Percentiles rank a stretch among this genome's conserved stretches.
phyloP scores from a whole-genome alignment of 2,329 filamentous ascomycete genomes.

The Botryotinia convoluta region DNA sequence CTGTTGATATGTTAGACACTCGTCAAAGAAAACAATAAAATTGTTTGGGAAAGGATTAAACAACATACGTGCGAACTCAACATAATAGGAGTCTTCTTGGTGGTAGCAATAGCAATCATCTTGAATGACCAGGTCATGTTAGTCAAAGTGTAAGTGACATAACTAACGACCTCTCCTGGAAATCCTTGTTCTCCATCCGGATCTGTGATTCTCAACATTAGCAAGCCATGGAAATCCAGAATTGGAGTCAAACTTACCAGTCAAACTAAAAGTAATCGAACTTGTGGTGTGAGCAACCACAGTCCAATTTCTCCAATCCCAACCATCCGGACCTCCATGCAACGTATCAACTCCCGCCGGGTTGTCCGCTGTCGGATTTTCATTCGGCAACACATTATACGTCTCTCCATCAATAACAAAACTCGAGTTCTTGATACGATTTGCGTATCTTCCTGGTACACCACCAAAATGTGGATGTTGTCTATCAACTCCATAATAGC shows the following conservation, averaged over 20 bases:
- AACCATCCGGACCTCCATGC: constrained; percentile 68
- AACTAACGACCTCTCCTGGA: constrained; percentile 71
- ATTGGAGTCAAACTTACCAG: constrained; percentile 41
- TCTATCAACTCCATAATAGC: constrained; percentile 62
- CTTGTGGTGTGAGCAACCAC: constrained; percentile 62
- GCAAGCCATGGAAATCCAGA: background rate
- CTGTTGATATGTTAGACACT: constrained; percentile 42
- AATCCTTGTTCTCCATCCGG: constrained; percentile 73
- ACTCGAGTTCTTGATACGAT: constrained; percentile 75
- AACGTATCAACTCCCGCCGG: constrained; percentile 61
- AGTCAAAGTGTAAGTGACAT: constrained; percentile 70
- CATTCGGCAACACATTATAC: constrained; percentile 62
- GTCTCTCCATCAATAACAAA: constrained; percentile 63
- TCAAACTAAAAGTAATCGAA: constrained; percentile 73
- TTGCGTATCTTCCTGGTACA: constrained; percentile 75
- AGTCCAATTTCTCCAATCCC: constrained; percentile 69
- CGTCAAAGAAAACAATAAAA: background rate
- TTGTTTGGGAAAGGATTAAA: background rate
- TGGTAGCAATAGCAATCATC: constrained; percentile 68
- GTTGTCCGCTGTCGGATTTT: constrained; percentile 51
- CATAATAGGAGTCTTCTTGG: constrained; percentile 80
- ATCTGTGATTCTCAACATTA: constrained; percentile 39
- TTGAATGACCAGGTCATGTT: constrained; percentile 68
- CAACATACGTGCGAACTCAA: constrained; percentile 56
- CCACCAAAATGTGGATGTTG: constrained; percentile 70